phyloP scores from a whole-genome alignment of 1,284 basidiomycete species.

The Pseudozyma thailandica region DNA sequence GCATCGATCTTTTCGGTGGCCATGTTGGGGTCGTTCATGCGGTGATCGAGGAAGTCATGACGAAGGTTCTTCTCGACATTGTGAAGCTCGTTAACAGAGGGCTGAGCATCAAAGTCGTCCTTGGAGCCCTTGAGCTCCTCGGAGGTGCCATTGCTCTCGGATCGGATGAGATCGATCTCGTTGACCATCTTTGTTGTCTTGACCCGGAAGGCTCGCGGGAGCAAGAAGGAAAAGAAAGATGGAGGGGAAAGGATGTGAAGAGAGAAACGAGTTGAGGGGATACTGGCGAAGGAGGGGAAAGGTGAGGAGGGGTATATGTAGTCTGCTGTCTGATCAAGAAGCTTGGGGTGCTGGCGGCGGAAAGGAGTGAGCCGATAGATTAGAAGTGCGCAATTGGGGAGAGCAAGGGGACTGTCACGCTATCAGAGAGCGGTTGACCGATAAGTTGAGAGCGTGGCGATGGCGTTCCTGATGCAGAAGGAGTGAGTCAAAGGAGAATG shows the following conservation, averaged over 20 bases:
- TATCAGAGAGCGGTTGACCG: neutral
- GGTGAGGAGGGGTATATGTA: neutral
- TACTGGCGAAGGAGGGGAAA: neutral
- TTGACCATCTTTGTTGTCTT: constrained; percentile 23
- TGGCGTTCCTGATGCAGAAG: neutral
- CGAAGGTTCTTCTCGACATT: constrained; percentile 48
- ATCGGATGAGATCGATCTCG: constrained; percentile 36
- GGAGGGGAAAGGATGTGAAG: neutral
- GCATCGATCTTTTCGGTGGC: constrained; percentile 41
- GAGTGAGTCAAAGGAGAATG: neutral
- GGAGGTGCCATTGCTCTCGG: constrained; percentile 32
- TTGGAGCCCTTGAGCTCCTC: constrained; percentile 35
- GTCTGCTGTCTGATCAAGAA: neutral
- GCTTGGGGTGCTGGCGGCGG: neutral
- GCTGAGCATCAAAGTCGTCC: constrained; percentile 21
- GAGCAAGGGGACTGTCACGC: neutral
- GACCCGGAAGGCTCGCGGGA: constrained; percentile 13
- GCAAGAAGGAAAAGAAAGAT: neutral
- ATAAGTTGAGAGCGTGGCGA: neutral
- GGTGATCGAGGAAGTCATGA: constrained; percentile 46
- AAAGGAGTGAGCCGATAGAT: constrained; percentile 1
- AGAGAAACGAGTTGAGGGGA: neutral
- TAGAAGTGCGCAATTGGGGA: neutral
- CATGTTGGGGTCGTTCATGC: constrained; percentile 57
- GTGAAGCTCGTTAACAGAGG: constrained; percentile 26